Evolutionary conservation across 164 flowering plant species (phyloP), one percentile per base, ranked within the genome.

Genomic region (Tinospora cordifolia): DNA sequence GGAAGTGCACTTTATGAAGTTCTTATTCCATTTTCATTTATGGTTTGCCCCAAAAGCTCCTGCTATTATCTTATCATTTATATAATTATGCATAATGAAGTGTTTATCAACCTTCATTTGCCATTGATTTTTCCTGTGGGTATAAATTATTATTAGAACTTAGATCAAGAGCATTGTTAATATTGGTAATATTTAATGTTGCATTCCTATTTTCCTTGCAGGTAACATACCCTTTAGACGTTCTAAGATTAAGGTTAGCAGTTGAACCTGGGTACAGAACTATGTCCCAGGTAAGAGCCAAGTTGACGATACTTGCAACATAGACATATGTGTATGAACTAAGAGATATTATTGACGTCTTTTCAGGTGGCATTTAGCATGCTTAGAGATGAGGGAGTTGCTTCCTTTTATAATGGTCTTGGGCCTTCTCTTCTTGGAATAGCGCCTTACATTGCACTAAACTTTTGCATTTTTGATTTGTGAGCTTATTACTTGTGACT

Each of bases 401-500:
- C 82, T 24, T 89, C 99, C 30, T 92, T 94, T 70, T 94, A 89
- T 76, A 83, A 86, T 66, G 99, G 99, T 72, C 91, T 94, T 69
- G 98, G 96, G 66, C 98, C 99, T 76, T 90, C 99, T 77, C 96
- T 94, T 74, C 67, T 94, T 75, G 90, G 97, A 74, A 90, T 94
- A 76, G 99, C 99, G 11, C 99, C 99, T 73, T 94, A 94, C 71
- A 90, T 94, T 85, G 99, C 99, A 71, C 86, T 94, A 72, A 94
- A 92, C 80, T 92, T 92, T 73, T 92, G 97, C 74, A 79, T 90
- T 71, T 94, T 94, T 74, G 98, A 94, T 80, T 82, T 94, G 99
- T 94, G 81, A 92, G 97, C 69, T 58, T 65, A 72, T 27, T 41
- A 21, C 66, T 72, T 65, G 39, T 54, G 57, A 41, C 59, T 57